Conservation (phyloP, 1,139 yeast genomes). For the Spencermartinsiella ligniputridi region DNA sequence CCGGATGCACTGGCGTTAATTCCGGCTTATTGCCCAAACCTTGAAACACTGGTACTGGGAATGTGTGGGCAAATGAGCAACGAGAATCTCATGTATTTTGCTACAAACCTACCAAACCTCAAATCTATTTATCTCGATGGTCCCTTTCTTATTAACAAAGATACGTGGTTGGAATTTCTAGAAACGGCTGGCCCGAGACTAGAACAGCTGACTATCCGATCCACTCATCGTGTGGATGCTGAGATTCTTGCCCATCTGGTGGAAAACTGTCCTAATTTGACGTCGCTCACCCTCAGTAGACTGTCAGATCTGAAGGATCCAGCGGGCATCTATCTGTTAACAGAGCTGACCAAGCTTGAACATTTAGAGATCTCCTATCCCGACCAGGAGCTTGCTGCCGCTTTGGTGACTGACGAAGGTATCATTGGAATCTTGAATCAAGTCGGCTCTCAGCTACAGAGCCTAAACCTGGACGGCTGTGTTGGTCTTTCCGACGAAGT, state of each 20-base stretch:
- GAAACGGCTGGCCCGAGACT: conserved; percentile 44
- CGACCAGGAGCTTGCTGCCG: conserved; percentile 33
- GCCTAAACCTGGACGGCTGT: conserved; percentile 68
- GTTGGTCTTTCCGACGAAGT: conserved; percentile 62
- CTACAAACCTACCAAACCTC: conserved; percentile 53
- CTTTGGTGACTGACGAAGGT: conserved; percentile 69
- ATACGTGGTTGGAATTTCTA: conserved; percentile 72
- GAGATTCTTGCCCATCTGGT: conserved; percentile 60
- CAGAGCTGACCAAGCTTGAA: conserved; percentile 50
- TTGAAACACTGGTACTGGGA: conserved; percentile 60
- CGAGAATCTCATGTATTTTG: conserved; percentile 62
- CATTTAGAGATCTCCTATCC: conserved; percentile 70
- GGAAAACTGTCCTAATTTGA: conserved; percentile 52
- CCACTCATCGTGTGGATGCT: conserved; percentile 78
- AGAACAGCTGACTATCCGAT: conserved; percentile 57
- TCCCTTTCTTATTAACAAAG: conserved; percentile 74
- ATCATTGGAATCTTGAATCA: conserved; percentile 58
- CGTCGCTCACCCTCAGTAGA: conserved; percentile 52
- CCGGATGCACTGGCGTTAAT: conserved; percentile 62
- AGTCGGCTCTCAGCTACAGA: conserved; percentile 57
- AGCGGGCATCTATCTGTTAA: conserved; percentile 62
- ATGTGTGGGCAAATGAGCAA: conserved; percentile 95
- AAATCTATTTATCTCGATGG: conserved; percentile 66
- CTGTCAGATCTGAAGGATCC: conserved; percentile 65
- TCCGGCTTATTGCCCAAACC: conserved; percentile 68